Percentiles rank a stretch among this genome's conserved stretches.
phyloP scores from a whole-genome alignment of 805 yeast species.

The Brettanomyces custersianus region DNA sequence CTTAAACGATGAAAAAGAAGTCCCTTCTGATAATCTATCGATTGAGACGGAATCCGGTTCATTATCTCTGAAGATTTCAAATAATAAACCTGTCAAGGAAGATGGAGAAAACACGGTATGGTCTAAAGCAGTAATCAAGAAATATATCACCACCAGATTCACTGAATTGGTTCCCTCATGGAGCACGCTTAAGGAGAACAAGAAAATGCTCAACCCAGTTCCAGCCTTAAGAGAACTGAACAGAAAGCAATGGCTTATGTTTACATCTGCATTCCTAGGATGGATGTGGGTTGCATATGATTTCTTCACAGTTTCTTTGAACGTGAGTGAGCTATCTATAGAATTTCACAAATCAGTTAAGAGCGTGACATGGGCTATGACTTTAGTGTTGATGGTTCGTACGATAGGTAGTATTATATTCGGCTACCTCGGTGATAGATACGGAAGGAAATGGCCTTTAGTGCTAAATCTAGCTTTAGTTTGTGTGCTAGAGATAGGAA shows the following conservation, averaged over 20 bases:
- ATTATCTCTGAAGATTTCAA: too few species aligned
- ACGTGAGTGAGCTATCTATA: slow-evolving; percentile 37
- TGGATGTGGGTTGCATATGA: slow-evolving; percentile 67
- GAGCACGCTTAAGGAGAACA: slow-evolving; percentile 27
- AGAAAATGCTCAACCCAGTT: slow-evolving; percentile 50
- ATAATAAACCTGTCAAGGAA: too few species aligned
- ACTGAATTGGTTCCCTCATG: slow-evolving; percentile 41
- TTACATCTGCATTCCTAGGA: slow-evolving; percentile 41
- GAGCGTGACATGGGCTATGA: slow-evolving; percentile 57
- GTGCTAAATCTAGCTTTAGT: slow-evolving; percentile 36
- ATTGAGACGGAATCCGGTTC: too few species aligned
- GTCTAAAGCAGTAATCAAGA: slow-evolving; percentile 23
- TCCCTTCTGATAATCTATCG: too few species aligned
- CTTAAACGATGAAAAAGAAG: too few species aligned
- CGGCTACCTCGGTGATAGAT: slow-evolving; percentile 50
- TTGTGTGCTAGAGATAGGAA: slow-evolving; percentile 49
- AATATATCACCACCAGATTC: slow-evolving; percentile 37
- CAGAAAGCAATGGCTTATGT: slow-evolving; percentile 48
- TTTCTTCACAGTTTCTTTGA: slow-evolving; percentile 48
- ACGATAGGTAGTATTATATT: slow-evolving; percentile 58
- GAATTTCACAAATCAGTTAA: slow-evolving; percentile 36
- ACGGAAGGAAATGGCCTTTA: slow-evolving; percentile 55
- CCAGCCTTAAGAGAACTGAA: slow-evolving; percentile 42
- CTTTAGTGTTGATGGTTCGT: slow-evolving; percentile 59
- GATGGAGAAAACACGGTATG: too few species aligned